phyloP scores from a whole-genome alignment of 257 asterid genomes.

The Fraxinus cuspidata region DNA sequence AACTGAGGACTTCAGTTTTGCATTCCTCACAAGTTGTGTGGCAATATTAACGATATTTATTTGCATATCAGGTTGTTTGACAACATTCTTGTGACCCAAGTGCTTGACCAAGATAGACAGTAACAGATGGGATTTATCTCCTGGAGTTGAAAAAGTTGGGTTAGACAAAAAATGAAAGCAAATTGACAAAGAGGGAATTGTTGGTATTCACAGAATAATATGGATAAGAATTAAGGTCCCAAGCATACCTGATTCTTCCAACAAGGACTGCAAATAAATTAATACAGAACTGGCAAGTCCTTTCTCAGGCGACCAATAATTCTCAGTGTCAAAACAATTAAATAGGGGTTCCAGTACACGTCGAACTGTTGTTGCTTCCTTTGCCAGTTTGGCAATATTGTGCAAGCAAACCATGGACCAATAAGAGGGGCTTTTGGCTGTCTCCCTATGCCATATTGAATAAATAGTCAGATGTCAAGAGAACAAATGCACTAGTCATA shows the following conservation, averaged over 20 bases:
- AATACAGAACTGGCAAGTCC: conserved; percentile 49
- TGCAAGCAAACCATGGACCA: conserved; percentile 50
- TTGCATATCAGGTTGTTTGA: conserved; percentile 41
- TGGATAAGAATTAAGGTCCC: conserved; percentile 11
- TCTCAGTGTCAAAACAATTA: conserved; percentile 46
- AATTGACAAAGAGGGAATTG: neutral
- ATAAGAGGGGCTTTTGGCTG: conserved; percentile 42
- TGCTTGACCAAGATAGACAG: conserved; percentile 50
- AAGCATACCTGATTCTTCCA: conserved; percentile 51
- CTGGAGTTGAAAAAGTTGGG: conserved; percentile 29
- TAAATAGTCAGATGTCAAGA: conserved; percentile 14
- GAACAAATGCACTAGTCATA: neutral
- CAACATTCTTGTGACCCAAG: conserved; percentile 50
- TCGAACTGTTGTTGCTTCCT: conserved; percentile 52
- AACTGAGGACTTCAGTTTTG: conserved; percentile 39
- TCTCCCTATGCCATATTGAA: conserved; percentile 34
- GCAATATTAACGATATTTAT: conserved; percentile 37
- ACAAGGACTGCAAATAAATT: conserved; percentile 37
- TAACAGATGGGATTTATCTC: conserved; percentile 48
- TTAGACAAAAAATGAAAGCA: neutral
- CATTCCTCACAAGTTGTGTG: conserved; percentile 36
- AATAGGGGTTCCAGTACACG: conserved; percentile 56
- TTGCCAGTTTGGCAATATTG: conserved; percentile 47
- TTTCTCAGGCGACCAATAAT: conserved; percentile 46
- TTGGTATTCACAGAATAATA: neutral